These are phyloP conservation scores for Jacaranda copaia DNA, from an alignment of 257 asterid genomes.

Conservation along the genomic window DNA sequence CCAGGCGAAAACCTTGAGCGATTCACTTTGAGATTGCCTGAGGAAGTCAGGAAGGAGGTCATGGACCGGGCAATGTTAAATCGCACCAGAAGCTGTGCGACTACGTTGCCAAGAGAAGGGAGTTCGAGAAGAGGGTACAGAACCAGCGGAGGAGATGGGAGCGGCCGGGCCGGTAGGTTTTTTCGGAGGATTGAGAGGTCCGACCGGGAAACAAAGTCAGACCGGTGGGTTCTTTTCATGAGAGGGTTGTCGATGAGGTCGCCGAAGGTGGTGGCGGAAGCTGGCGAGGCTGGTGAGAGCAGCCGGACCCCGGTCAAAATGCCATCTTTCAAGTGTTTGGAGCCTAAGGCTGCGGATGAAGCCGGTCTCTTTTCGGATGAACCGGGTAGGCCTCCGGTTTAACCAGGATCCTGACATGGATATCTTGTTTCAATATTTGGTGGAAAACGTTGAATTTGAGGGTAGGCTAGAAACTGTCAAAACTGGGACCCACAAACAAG, in stretches of 20 bases:
- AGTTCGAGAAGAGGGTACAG: conserved; percentile 58
- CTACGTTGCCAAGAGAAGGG: conserved; percentile 45
- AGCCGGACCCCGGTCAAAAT: conserved; percentile 46
- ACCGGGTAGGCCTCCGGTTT: conserved; percentile 54
- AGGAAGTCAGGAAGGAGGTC: conserved; percentile 69
- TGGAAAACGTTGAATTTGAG: conserved; percentile 25
- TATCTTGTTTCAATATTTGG: not conserved
- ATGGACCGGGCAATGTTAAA: conserved; percentile 66
- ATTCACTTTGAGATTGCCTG: conserved; percentile 75
- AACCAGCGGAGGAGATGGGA: conserved; percentile 63
- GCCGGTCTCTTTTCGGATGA: conserved; percentile 41
- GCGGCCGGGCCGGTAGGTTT: conserved; percentile 53
- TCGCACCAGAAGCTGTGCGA: conserved; percentile 56
- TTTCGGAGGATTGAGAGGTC: conserved; percentile 46
- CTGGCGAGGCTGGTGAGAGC: conserved; percentile 45
- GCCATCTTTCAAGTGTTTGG: conserved; percentile 77
- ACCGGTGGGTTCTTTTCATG: conserved; percentile 68
- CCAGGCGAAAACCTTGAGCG: conserved; percentile 78
- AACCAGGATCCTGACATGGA: not conserved
- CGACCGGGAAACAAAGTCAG: conserved; percentile 58
- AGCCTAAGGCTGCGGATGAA: conserved; percentile 68
- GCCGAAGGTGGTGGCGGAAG: conserved; percentile 55
- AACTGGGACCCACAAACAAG: not conserved
- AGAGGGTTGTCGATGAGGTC: conserved; percentile 64
- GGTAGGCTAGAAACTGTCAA: not conserved